phyloP scores from a whole-genome alignment of 1,284 basidiomycete species.

The Sporisorium scitamineum region DNA sequence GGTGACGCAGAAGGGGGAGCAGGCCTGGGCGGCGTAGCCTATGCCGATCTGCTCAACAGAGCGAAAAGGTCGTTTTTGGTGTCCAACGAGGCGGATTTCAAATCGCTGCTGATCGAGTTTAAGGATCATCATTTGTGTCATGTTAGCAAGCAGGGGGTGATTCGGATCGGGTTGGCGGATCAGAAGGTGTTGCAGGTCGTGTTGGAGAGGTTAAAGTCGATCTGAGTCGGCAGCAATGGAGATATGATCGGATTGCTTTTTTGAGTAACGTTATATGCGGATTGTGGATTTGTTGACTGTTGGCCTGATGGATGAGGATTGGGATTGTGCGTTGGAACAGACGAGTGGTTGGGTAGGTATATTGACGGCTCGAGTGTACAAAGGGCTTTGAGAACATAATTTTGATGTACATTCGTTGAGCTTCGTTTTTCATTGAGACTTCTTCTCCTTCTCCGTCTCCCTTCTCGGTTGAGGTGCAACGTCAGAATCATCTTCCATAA shows the following conservation, averaged over 20 bases:
- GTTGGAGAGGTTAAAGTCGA: constrained; percentile 36
- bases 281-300: background rate
- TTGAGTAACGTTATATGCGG: background rate
- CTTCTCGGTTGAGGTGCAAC: background rate
- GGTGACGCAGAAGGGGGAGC: background rate
- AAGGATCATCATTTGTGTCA: constrained; percentile 53
- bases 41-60: constrained; percentile 41
- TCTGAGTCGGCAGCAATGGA: constrained; percentile 1
- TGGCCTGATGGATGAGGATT: background rate
- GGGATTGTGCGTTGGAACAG: background rate
- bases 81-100: constrained; percentile 48
- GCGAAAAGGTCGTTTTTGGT: constrained; percentile 52
- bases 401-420: too few species aligned
- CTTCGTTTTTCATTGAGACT: constrained; percentile 23
- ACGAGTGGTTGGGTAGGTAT: constrained; percentile 7
- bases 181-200: constrained; percentile 15
- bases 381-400: background rate
- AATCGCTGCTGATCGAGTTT: constrained; percentile 56
- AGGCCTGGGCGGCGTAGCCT: constrained; percentile 33
- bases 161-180: constrained; percentile 34
- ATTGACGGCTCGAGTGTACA: background rate
- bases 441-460: constrained; percentile 12
- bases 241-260: background rate
- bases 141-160: constrained; percentile 26
- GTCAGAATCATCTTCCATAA: constrained; percentile 59